Conservation (phyloP, 371 early-diverging fungal species). For the Capniomyces stellatus region DNA sequence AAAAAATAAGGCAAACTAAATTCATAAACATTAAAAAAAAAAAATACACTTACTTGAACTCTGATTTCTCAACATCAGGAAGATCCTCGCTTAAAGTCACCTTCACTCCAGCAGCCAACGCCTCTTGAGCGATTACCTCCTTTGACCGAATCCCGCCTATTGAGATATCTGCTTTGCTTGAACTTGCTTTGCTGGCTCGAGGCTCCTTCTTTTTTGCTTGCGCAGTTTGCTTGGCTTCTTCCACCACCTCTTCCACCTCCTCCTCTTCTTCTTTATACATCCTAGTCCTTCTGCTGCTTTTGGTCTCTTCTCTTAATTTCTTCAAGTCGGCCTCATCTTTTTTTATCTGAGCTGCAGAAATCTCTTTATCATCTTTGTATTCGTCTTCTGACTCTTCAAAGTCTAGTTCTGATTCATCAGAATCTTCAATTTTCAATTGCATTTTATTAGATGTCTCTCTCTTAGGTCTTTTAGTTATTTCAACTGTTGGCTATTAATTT, state of each 20-base stretch:
- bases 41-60: conserved; percentile 8
- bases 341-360: not conserved
- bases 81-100: conserved; percentile 16
- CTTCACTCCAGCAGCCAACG: conserved; percentile 1
- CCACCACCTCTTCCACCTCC: not conserved
- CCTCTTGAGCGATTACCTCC: not conserved
- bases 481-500: too few species aligned
- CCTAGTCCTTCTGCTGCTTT: conserved; percentile 48
- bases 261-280: not conserved
- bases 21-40: not conserved
- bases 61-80: conserved; percentile 11
- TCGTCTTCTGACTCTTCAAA: too few species aligned
- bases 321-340: conserved; percentile 43
- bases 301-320: conserved; percentile 78
- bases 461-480: too few species aligned
- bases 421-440: too few species aligned
- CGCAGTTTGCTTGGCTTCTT: not conserved
- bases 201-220: not conserved
- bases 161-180: not conserved
- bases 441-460: too few species aligned
- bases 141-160: not conserved
- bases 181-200: too few species aligned
- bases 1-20: too few species aligned
- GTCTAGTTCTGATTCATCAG: too few species aligned
- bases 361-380: too few species aligned